A percentile compares a stretch with the other conserved stretches of the same genome.
These are phyloP conservation scores for Aspergillus melleus DNA, from an alignment of 2,329 filamentous ascomycete genomes.

Conservation along the genomic window DNA sequence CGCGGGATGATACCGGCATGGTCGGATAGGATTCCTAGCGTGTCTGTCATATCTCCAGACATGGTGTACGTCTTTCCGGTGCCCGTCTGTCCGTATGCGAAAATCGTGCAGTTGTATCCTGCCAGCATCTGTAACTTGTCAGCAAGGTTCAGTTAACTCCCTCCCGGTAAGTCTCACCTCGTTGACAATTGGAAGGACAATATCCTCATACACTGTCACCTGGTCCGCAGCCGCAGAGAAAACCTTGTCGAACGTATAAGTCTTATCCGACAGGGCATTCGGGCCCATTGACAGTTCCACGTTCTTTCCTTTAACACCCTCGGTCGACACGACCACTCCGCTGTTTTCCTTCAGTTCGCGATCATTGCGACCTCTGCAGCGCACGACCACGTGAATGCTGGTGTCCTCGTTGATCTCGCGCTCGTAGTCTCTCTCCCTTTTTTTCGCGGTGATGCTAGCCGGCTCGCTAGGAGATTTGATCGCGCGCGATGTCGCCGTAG, in stretches of 20 bases:
- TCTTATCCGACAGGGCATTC: conserved; percentile 90
- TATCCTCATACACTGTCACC: conserved; percentile 90
- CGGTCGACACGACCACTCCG: conserved; percentile 83
- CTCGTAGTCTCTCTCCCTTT: conserved; percentile 85
- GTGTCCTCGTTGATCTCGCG: conserved; percentile 73
- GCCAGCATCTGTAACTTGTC: conserved; percentile 68
- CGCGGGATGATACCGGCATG: conserved; percentile 93
- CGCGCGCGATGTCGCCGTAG: conserved; percentile 41
- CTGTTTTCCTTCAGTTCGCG: conserved; percentile 93
- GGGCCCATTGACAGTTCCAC: conserved; percentile 91
- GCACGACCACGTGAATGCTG: conserved; percentile 96
- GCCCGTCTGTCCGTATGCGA: conserved; percentile 96
- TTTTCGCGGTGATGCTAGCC: conserved; percentile 65
- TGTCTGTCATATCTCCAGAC: conserved; percentile 95
- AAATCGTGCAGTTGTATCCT: conserved; percentile 97
- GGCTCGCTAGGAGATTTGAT: conserved; percentile 46
- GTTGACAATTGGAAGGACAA: conserved; percentile 87
- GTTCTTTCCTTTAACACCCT: conserved; percentile 80
- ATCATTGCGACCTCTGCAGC: conserved; percentile 89
- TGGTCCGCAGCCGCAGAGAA: conserved; percentile 95
- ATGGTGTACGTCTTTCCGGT: conserved; percentile 99
- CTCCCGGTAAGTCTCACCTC: conserved; percentile 60
- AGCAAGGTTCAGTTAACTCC: neutral
- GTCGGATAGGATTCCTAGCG: conserved; percentile 80
- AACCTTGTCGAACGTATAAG: conserved; percentile 94